These are phyloP conservation scores for Termitomyces sp. DNA, from an alignment of 768 basidiomycete genomes.

Conservation along the genomic window DNA sequence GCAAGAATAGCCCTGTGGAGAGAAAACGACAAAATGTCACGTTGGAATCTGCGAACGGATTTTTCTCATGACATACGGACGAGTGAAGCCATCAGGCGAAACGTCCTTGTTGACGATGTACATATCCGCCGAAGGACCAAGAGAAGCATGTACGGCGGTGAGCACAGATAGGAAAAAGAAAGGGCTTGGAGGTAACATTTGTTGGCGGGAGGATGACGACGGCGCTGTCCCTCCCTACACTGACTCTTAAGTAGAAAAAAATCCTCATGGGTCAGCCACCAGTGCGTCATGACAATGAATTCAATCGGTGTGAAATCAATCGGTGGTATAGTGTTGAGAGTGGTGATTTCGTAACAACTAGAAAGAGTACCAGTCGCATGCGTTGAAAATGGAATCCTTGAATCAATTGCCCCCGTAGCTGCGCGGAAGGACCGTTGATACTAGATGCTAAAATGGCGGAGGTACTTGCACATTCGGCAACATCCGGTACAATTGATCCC, in stretches of 20 bases:
- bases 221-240: neutral
- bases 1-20: neutral
- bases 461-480: too few relatives aligned
- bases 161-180: neutral
- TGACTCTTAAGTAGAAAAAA: neutral
- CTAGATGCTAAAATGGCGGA: too few relatives aligned
- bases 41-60: too few relatives aligned
- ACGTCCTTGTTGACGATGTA: neutral
- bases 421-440: too few relatives aligned
- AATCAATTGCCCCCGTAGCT: too few relatives aligned
- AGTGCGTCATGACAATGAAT: too few relatives aligned
- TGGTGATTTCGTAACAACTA: too few relatives aligned
- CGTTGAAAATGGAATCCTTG: too few relatives aligned
- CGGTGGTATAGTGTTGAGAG: too few relatives aligned
- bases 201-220: neutral
- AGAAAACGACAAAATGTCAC: neutral
- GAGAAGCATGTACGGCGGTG: neutral
- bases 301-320: too few relatives aligned
- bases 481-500: too few relatives aligned
- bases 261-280: neutral
- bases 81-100: neutral
- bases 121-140: neutral
- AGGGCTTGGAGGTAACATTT: neutral
- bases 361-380: too few relatives aligned
- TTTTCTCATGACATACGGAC: neutral